Evolutionary conservation across 202 grass and related monocot species (phyloP).

Genomic region (Cymbopogon flexuosus): DNA sequence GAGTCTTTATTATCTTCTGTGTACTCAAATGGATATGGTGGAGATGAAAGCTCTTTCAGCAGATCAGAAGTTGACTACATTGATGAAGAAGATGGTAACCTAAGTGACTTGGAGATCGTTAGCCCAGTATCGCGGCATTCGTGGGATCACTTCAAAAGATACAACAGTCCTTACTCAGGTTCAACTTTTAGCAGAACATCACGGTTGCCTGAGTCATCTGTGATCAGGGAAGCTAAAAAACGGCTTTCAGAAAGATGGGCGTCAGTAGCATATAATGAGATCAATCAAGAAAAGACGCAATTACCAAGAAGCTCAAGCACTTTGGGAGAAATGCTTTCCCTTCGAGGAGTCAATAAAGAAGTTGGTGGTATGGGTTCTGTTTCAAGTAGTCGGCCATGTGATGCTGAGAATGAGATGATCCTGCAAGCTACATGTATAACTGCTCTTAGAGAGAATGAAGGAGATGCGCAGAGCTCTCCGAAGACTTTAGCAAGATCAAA

Average conservation of each 20-base stretch:
- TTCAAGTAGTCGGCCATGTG: conserved; percentile 8
- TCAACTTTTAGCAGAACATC: conserved; percentile 55
- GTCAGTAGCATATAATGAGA: conserved; percentile 52
- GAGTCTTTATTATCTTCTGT: conserved; percentile 78
- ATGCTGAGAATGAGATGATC: conserved; percentile 40
- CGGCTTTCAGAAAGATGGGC: conserved; percentile 87
- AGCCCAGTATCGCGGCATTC: conserved; percentile 63
- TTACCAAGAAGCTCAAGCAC: conserved; percentile 75
- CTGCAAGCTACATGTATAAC: conserved; percentile 35
- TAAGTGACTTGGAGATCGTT: conserved; percentile 50
- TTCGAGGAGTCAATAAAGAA: conserved; percentile 56
- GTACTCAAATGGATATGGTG: conserved; percentile 78
- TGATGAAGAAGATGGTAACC: conserved; percentile 50
- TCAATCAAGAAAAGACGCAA: conserved; percentile 43
- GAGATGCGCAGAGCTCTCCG: conserved; percentile 33
- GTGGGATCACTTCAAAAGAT: conserved; percentile 66
- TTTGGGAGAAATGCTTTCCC: conserved; percentile 90
- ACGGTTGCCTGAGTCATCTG: conserved; percentile 69
- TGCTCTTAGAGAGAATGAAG: conserved; percentile 36
- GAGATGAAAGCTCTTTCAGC: conserved; percentile 82
- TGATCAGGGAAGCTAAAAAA: conserved; percentile 81
- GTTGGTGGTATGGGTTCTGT: conserved; percentile 5
- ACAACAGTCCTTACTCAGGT: conserved; percentile 49
- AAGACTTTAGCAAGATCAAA: conserved; percentile 65
- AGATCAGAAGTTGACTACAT: conserved; percentile 75